Conservation (phyloP, 257 asterid species). For the Lycium barbarum region DNA sequence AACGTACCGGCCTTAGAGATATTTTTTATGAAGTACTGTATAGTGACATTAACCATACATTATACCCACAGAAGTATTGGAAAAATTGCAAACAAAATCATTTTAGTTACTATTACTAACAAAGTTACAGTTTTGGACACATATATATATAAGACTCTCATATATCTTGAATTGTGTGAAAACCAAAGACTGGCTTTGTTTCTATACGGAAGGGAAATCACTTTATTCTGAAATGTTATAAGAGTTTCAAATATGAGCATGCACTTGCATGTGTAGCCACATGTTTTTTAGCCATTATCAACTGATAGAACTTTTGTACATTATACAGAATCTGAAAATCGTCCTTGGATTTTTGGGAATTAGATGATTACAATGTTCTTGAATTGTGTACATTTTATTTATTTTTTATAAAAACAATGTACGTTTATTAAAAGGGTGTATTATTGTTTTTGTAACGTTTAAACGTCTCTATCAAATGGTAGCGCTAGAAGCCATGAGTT, state of each 20-base stretch:
- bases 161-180: conserved; percentile 27
- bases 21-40: neutral
- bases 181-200: conserved; percentile 1
- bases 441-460: conserved; percentile 10
- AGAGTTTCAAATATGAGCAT: neutral
- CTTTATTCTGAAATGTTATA: conserved; percentile 12
- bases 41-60: neutral
- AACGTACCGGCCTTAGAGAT: neutral
- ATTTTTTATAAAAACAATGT: neutral
- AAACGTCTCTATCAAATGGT: conserved; percentile 50
- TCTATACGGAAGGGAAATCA: conserved; percentile 19
- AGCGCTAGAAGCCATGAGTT: conserved; percentile 59
- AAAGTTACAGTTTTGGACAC: neutral
- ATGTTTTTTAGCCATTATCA: conserved; percentile 17
- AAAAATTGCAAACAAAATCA: neutral
- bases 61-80: neutral
- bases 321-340: conserved; percentile 13
- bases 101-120: neutral
- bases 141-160: conserved; percentile 2
- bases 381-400: conserved; percentile 19
- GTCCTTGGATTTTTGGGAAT: conserved; percentile 6
- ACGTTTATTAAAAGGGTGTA: conserved; percentile 3
- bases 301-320: conserved; percentile 9
- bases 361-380: conserved; percentile 28
- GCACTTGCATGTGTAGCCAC: conserved; percentile 42